Base-by-base conservation (phyloP, 2,329 filamentous ascomycete genomes). In the Hymenoscyphus fraxineus region DNA sequence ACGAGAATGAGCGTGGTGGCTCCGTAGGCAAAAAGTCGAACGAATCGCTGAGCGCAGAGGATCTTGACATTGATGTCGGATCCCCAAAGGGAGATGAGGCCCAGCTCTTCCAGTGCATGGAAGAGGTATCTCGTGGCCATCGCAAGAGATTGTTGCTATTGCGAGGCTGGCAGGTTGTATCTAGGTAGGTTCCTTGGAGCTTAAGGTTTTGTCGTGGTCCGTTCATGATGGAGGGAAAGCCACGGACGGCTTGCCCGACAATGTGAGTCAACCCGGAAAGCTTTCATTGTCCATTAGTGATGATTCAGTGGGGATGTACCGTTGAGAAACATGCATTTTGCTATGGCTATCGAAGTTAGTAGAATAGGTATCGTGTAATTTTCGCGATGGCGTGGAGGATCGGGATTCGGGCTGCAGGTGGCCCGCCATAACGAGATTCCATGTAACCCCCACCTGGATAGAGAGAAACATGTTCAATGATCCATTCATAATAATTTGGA, bases 21-120 rank as follows among this genome's bases (percentile, higher is more conserved):
- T 61, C 86, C 87, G 70, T 88, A 89, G 6, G 85, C 87, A 66
- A 87, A 85, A 60, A 88, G 80, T 2, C 87, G 83, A 5, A 87
- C 79, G 72, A 87, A 86, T 35, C 86, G 83, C 69, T 85, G 83
- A 5, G 81, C 66, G 66, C 82, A 85, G 22, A 88, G 81, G 2
- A 88, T 76, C 69, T 87, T 85, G 66, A 82, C 79, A 71, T 88
- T 85, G 58, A 71, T 72, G 5, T 76, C 67, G 0, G 81, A 80
- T 32, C 68, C 61, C 67, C 76, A 72, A 35, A 85, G 72, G 6
- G 81, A 77, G 15, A 75, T 67, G 19, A 85, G 70, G 59, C 82
- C 82, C n/a, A 80, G 69, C 70, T 84, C 81, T 15, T 76, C 73
- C 38, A 76, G 62, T 51, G 64, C 60, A 54, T 67, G 70, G 22